phyloP scores from a whole-genome alignment of 2,329 filamentous ascomycete species.

The Fusarium agapanthi region DNA sequence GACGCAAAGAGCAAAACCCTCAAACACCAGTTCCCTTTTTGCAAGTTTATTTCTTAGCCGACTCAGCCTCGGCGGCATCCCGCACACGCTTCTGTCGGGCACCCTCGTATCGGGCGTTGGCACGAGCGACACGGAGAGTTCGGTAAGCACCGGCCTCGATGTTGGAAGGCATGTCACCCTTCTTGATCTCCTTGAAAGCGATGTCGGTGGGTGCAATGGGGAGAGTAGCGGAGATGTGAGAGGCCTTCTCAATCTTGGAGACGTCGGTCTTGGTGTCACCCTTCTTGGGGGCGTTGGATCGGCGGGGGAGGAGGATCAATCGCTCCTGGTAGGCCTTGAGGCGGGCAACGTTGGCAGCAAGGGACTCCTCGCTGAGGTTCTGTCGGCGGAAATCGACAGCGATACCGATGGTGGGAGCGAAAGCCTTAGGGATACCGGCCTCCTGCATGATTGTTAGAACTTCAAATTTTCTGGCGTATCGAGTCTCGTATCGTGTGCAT shows the following conservation, averaged over 20 bases:
- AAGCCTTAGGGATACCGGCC: conserved; percentile 92
- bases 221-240: conserved; percentile 61
- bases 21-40: conserved; percentile 54
- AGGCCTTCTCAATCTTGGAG: conserved; percentile 69
- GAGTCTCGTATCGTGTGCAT: neutral
- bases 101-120: conserved; percentile 82
- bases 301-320: conserved; percentile 97
- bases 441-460: conserved; percentile 68
- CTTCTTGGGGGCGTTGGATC: conserved; percentile 91
- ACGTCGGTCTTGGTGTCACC: conserved; percentile 89
- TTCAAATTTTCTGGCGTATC: neutral
- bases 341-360: conserved; percentile 93
- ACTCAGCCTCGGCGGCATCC: conserved; percentile 85
- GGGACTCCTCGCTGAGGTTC: conserved; percentile 96
- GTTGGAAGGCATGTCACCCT: conserved; percentile 79
- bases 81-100: conserved; percentile 91
- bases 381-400: conserved; percentile 94
- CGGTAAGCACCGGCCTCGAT: conserved; percentile 86
- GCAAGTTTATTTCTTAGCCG: conserved; percentile 81
- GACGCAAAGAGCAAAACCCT: conserved; percentile 55
- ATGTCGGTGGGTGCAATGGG: conserved; percentile 76
- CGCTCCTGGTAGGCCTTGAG: conserved; percentile 97
- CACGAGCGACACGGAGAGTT: conserved; percentile 84
- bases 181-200: conserved; percentile 79
- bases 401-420: conserved; percentile 96